These are phyloP conservation scores for Pachyrhizus erosus DNA, from an alignment of 306 rosid species.

Conservation along the genomic window DNA sequence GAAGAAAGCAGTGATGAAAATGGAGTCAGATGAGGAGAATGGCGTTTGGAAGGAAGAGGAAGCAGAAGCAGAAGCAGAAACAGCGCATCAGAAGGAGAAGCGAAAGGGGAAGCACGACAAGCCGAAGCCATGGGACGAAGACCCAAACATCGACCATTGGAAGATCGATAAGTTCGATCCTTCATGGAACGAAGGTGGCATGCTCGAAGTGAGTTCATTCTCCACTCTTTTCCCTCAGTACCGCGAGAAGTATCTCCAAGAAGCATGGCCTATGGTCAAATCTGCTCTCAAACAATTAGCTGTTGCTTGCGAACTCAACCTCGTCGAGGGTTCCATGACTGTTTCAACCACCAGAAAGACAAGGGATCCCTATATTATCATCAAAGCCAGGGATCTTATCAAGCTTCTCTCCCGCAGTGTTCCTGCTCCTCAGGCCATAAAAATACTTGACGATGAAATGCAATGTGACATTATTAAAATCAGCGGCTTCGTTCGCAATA, in stretches of 20 bases:
- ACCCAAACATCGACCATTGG: slow-evolving; percentile 89
- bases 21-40: not conserved
- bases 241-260: slow-evolving; percentile 80
- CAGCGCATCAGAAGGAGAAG: slow-evolving; percentile 35
- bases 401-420: slow-evolving; percentile 93
- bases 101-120: slow-evolving; percentile 89
- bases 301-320: slow-evolving; percentile 65
- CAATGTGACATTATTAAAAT: slow-evolving; percentile 90
- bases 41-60: not conserved
- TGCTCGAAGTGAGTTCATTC: slow-evolving; percentile 88
- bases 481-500: slow-evolving; percentile 74
- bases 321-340: slow-evolving; percentile 95
- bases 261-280: slow-evolving; percentile 74
- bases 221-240: slow-evolving; percentile 91
- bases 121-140: slow-evolving; percentile 98
- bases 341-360: slow-evolving; percentile 93
- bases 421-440: slow-evolving; percentile 92
- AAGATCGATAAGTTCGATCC: slow-evolving; percentile 79
- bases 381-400: slow-evolving; percentile 92
- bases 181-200: slow-evolving; percentile 87
- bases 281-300: slow-evolving; percentile 69
- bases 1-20: not conserved
- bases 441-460: slow-evolving; percentile 81
- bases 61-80: too few relatives aligned
- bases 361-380: slow-evolving; percentile 80